Evolutionary conservation across 2,329 filamentous ascomycete genomes (phyloP).

Genomic region (Fusarium piperis): DNA sequence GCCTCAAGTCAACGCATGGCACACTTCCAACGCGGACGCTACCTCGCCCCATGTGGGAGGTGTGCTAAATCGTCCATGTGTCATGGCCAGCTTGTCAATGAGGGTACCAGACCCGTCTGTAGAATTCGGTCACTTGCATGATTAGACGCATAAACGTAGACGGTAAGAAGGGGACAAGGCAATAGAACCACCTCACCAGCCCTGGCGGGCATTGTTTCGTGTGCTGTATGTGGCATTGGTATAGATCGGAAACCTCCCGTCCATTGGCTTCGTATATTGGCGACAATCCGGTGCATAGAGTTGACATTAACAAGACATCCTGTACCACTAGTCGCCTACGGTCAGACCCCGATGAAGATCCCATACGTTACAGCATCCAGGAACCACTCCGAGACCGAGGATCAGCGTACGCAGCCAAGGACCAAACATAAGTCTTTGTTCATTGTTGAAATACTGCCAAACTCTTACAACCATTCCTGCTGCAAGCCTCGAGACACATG

Average conservation of each 20-base stretch:
- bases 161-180: constrained; percentile 21
- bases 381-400: neutral
- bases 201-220: constrained; percentile 23
- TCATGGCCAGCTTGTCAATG: neutral
- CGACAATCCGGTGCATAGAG: neutral
- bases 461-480: constrained; percentile 13
- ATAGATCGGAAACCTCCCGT: neutral
- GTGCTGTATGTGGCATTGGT: constrained; percentile 4
- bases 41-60: constrained; percentile 71
- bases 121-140: constrained; percentile 4
- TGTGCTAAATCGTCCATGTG: constrained; percentile 54
- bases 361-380: neutral
- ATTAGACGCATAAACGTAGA: constrained; percentile 33
- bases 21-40: constrained; percentile 50
- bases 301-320: neutral
- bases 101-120: neutral
- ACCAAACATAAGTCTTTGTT: neutral
- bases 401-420: neutral
- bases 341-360: neutral
- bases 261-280: neutral
- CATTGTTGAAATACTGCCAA: neutral
- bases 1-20: constrained; percentile 64
- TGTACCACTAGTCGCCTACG: neutral
- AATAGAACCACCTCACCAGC: constrained; percentile 35
- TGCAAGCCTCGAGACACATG: constrained; percentile 22